Base-by-base conservation (phyloP, 75 land plant genomes). In the Pinus taeda region DNA sequence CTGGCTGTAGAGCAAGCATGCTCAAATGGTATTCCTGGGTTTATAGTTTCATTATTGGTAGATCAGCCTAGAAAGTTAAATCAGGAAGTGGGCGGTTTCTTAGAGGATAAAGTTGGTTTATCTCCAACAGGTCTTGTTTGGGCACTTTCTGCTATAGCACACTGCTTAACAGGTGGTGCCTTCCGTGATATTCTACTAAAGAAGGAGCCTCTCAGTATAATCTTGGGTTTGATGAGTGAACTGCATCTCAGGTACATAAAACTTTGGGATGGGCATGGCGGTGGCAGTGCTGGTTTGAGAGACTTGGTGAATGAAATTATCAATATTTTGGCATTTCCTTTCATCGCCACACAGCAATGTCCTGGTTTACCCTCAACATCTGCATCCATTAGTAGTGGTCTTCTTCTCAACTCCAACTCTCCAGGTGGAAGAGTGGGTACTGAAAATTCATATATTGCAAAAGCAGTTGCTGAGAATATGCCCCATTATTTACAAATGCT, bases 291-390 rank as follows among this genome's bases (percentile, higher is more conserved):
- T 77, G 99, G 99, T 15, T 71, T 89, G 66, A 86, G 84, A 74
- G 92, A 91, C 67, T 42, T 88, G 24, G 75, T 91, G 60, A 85
- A 91, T 83, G 74, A 81, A 74, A 85, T 93, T n/a, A 75, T 97
- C 78, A 88, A 90, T 82, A 81, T 94, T 57, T 77, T 97, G 71
- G 99, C 97, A 60, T 94, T 92, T 86, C 95, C 98, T 56, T 97
- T 94, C 77, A 86, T 85, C 53, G 93, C 86, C 15, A 49, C 86
- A 59, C 99, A 94, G 75, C 85, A 72, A 78, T 59, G 63, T 60
- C 86, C 95, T 29, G 88, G 88, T 24, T 76, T 86, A 73, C 88
- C 91, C 49, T 70, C 88, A 60, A 85, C 92, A 4, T 87, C 85
- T 74, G 86, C 95, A 62, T 90, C 99, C 30, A 83, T 89, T 17